Conservation (phyloP, 805 yeast species). For the Yarrowia osloensis region DNA sequence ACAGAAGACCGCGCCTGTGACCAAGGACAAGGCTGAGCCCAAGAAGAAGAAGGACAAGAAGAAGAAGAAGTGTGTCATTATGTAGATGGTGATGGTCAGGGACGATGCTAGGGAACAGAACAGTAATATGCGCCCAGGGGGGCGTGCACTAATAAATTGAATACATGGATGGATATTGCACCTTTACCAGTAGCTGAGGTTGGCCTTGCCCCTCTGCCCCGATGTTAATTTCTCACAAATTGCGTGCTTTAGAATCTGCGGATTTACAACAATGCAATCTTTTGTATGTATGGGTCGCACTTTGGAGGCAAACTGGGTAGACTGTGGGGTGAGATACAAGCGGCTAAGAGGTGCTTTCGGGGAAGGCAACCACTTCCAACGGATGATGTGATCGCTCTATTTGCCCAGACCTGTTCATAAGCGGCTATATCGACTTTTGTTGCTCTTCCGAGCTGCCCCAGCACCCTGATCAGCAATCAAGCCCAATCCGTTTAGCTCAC, state of each 20-base stretch:
- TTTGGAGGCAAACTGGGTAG: no score
- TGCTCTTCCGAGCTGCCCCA: background rate
- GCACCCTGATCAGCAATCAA: conserved; percentile 8
- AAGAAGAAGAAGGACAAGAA: conserved; percentile 29
- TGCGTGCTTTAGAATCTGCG: background rate
- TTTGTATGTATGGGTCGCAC: background rate
- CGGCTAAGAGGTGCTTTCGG: no score
- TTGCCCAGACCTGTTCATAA: no score
- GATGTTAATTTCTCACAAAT: background rate
- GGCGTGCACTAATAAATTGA: conserved; percentile 26
- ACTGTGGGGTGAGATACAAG: no score
- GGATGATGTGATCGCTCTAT: no score
- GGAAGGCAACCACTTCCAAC: no score
- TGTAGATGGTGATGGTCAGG: background rate
- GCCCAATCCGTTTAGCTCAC: background rate
- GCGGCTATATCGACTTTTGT: background rate
- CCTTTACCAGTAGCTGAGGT: background rate
- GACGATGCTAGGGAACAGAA: background rate
- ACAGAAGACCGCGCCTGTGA: conserved; percentile 12
- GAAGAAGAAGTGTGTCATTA: conserved; percentile 30
- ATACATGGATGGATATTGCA: background rate
- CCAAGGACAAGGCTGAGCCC: conserved; percentile 23
- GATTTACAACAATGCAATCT: background rate
- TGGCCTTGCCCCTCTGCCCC: background rate
- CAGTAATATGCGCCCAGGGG: conserved; percentile 17